Percentiles rank a stretch among this genome's conserved stretches.
Evolutionary conservation across 352 stramenopile genomes (phyloP).

Genomic region (Globisporangium rhizosaccharum): DNA sequence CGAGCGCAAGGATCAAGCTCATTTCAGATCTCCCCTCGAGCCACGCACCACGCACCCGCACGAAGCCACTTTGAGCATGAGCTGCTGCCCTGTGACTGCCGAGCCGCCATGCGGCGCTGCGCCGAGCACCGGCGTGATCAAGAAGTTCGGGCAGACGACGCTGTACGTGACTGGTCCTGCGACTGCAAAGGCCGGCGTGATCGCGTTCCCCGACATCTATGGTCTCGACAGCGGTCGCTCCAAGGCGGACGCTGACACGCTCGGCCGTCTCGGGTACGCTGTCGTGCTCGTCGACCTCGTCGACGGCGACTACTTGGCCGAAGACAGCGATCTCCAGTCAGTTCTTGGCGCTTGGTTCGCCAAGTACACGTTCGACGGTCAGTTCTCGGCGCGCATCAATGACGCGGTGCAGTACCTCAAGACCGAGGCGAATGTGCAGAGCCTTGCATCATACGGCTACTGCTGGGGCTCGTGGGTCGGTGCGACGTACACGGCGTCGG

Average conservation of each 20-base stretch:
- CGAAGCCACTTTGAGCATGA: constrained; percentile 31
- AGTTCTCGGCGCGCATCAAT: constrained; percentile 52
- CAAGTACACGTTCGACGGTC: constrained; percentile 56
- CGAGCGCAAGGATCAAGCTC: too few relatives aligned
- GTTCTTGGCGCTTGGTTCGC: constrained; percentile 48
- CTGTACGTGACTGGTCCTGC: constrained; percentile 70
- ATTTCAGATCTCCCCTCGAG: background rate
- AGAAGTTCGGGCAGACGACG: constrained; percentile 63
- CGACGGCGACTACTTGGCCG: constrained; percentile 61
- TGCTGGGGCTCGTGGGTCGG: constrained; percentile 82
- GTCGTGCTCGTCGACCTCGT: constrained; percentile 67
- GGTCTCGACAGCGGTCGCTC: constrained; percentile 75
- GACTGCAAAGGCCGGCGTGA: constrained; percentile 52
- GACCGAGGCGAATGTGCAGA: constrained; percentile 47
- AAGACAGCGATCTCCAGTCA: constrained; percentile 18
- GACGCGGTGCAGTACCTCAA: constrained; percentile 73
- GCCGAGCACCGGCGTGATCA: constrained; percentile 43
- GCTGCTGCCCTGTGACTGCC: constrained; percentile 70
- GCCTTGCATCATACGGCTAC: constrained; percentile 73
- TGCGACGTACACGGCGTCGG: constrained; percentile 38
- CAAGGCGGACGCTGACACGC: constrained; percentile 66
- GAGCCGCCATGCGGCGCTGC: constrained; percentile 43
- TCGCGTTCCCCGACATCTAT: constrained; percentile 76
- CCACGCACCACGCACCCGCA: constrained; percentile 1
- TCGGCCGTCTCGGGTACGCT: constrained; percentile 72